Conservation (phyloP, 73 alveolate genomes). For the Halteria grandinella region DNA sequence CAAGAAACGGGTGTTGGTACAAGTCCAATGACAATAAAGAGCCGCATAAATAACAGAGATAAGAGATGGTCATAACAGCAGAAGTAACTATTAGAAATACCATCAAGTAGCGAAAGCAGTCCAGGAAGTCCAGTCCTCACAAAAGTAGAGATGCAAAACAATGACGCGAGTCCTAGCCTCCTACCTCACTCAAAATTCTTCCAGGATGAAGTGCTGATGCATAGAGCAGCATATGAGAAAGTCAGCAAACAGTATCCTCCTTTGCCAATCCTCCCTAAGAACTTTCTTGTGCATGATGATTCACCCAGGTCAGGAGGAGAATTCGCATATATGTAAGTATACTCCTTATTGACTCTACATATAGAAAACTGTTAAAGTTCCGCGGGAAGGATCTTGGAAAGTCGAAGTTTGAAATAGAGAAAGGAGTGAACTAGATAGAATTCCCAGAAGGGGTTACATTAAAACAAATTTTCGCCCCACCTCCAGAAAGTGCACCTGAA, state of each 20-base stretch:
- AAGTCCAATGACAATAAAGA: too few relatives aligned
- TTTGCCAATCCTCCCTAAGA: slow-evolving; percentile 41
- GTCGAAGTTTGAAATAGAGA: slow-evolving; percentile 17
- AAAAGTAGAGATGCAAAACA: too few relatives aligned
- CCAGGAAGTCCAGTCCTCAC: too few relatives aligned
- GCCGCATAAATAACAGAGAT: too few relatives aligned
- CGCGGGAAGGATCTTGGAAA: slow-evolving; percentile 48
- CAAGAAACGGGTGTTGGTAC: too few relatives aligned
- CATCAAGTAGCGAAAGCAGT: too few relatives aligned
- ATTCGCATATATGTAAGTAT: slow-evolving; percentile 41
- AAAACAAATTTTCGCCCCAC: slow-evolving; percentile 22
- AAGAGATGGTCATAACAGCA: too few relatives aligned
- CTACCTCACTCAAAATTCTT: too few relatives aligned
- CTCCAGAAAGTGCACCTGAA: slow-evolving; percentile 6
- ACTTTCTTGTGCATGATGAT: slow-evolving; percentile 9
- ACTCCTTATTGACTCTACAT: background rate
- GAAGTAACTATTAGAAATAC: too few relatives aligned
- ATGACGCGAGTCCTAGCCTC: too few relatives aligned
- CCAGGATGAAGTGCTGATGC: too few relatives aligned
- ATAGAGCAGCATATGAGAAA: slow-evolving; percentile 36
- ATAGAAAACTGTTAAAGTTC: slow-evolving; percentile 44
- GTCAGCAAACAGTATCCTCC: slow-evolving; percentile 33
- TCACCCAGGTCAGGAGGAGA: slow-evolving; percentile 54
- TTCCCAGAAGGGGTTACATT: slow-evolving; percentile 35
- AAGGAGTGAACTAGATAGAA: slow-evolving; percentile 6